Conservation (phyloP, 2,329 filamentous ascomycete genomes). For the Hypocreales sp. region DNA sequence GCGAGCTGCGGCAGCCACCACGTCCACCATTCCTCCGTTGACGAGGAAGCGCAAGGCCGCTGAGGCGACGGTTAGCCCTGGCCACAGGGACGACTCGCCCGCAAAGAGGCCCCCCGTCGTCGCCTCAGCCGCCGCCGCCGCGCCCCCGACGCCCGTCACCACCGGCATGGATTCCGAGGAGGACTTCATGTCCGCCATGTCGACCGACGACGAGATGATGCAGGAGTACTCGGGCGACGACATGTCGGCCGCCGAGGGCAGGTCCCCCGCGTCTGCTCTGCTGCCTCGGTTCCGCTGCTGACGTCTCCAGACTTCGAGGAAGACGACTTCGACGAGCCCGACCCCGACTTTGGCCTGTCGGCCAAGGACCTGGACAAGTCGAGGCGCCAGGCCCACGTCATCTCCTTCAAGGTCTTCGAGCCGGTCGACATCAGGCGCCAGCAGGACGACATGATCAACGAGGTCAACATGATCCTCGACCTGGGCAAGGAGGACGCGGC, state of each 20-base stretch:
- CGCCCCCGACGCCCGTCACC: constrained; percentile 36
- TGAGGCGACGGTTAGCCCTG: constrained; percentile 44
- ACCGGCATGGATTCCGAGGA: constrained; percentile 87
- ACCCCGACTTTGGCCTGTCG: constrained; percentile 34
- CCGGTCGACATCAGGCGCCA: constrained; percentile 71
- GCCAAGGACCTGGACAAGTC: constrained; percentile 53
- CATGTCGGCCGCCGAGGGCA: constrained; percentile 37
- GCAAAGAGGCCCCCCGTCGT: constrained; percentile 42
- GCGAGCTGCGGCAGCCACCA: constrained; percentile 2
- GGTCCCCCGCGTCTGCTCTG: constrained; percentile 6
- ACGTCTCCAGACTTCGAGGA: constrained; percentile 35
- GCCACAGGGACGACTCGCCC: constrained; percentile 23
- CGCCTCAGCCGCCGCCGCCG: constrained; percentile 41
- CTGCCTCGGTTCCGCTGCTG: constrained; percentile 3
- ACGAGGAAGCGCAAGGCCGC: constrained; percentile 48
- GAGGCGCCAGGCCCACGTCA: constrained; percentile 62
- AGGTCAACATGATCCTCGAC: constrained; percentile 83
- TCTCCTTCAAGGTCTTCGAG: constrained; percentile 68
- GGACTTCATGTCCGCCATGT: constrained; percentile 75
- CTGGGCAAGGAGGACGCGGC: constrained; percentile 80
- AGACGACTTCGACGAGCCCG: constrained; percentile 41
- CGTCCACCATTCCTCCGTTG: constrained; percentile 45
- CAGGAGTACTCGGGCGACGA: constrained; percentile 67
- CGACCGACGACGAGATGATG: constrained; percentile 57
- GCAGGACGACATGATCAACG: constrained; percentile 72